phyloP scores from a whole-genome alignment of 495 filamentous ascomycete genomes.

The Hypoxylon lenormandii region DNA sequence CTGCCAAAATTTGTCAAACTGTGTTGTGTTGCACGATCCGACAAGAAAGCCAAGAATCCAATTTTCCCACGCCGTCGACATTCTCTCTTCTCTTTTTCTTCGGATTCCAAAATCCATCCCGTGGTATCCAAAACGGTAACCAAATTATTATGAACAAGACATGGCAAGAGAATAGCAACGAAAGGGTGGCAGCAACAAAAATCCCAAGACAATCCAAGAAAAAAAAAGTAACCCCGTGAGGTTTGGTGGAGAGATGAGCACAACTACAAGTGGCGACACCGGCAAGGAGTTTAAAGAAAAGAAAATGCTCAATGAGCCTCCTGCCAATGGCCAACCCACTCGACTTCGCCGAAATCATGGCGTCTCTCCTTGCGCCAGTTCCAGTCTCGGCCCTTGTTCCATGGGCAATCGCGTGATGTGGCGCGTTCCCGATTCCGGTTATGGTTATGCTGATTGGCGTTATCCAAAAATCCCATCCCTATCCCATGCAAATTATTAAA shows the following conservation, averaged over 20 bases:
- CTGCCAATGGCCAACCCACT: constrained; percentile 92
- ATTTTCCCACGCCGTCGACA: constrained; percentile 28
- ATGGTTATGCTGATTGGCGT: constrained; percentile 45
- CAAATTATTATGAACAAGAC: constrained; percentile 51
- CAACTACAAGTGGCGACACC: constrained; percentile 68
- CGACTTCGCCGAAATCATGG: constrained; percentile 76
- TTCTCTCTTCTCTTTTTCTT: constrained; percentile 11
- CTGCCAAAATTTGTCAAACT: constrained; percentile 47
- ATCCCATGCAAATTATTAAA: constrained; percentile 52
- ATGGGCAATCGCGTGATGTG: constrained; percentile 58
- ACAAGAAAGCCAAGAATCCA: constrained; percentile 38
- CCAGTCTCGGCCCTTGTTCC: constrained; percentile 59
- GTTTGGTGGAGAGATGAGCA: constrained; percentile 52
- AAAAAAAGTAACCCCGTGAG: constrained; percentile 29
- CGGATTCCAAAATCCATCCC: constrained; percentile 10
- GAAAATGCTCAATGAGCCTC: constrained; percentile 60
- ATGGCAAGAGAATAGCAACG: constrained; percentile 45
- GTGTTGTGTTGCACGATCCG: constrained; percentile 36
- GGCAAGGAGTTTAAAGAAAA: constrained; percentile 40
- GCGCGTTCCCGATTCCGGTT: constrained; percentile 61
- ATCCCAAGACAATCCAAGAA: constrained; percentile 32
- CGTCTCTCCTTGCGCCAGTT: constrained; percentile 77
- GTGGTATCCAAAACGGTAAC: constrained; percentile 22
- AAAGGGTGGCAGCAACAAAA: constrained; percentile 39
- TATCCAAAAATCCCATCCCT: constrained; percentile 54